Percentiles rank a stretch among this genome's conserved stretches.
phyloP scores from a whole-genome alignment of 1,284 basidiomycete species.

The Afroboletus lepidellus region DNA sequence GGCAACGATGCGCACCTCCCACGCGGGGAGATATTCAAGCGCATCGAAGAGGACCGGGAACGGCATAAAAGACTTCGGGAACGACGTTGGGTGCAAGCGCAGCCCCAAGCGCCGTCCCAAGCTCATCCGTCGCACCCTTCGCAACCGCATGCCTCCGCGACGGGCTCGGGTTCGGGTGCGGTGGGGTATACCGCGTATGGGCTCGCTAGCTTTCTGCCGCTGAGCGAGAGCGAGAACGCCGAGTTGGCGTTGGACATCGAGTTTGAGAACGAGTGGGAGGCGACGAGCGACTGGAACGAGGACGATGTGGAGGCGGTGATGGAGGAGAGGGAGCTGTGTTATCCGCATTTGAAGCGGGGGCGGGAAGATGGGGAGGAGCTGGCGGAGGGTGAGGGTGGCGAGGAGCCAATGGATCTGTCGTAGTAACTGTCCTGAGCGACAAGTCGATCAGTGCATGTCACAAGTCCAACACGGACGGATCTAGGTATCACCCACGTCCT shows the following conservation, averaged over 20 bases:
- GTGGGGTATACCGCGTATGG: constrained; percentile 7
- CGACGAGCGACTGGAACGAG: constrained; percentile 84
- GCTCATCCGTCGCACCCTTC: constrained; percentile 1
- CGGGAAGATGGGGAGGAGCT: constrained; percentile 3
- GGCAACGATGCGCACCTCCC: constrained; percentile 41
- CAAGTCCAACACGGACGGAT: too few species aligned
- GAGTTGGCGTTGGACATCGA: constrained; percentile 32
- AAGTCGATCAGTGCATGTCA: too few species aligned
- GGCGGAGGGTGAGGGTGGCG: constrained; percentile 38
- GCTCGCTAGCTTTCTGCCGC: constrained; percentile 26
- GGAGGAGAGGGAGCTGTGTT: constrained; percentile 70
- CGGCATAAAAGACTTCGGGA: constrained; percentile 92
- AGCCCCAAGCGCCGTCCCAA: constrained; percentile 17
- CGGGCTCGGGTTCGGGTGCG: background rate
- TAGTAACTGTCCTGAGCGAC: too few species aligned
- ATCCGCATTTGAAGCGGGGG: constrained; percentile 32
- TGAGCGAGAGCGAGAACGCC: constrained; percentile 32
- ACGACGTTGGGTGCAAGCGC: constrained; percentile 87
- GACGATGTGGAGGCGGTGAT: constrained; percentile 76
- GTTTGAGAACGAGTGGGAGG: constrained; percentile 93
- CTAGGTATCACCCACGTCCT: too few species aligned
- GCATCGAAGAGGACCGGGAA: constrained; percentile 94
- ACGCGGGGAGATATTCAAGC: constrained; percentile 73
- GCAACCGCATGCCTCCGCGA: background rate
- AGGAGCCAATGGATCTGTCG: constrained; percentile 55